A percentile compares a stretch with the other conserved stretches of the same genome.
These are phyloP conservation scores for Fragaria vesca DNA, from an alignment of 306 rosid species.

Conservation along the genomic window DNA sequence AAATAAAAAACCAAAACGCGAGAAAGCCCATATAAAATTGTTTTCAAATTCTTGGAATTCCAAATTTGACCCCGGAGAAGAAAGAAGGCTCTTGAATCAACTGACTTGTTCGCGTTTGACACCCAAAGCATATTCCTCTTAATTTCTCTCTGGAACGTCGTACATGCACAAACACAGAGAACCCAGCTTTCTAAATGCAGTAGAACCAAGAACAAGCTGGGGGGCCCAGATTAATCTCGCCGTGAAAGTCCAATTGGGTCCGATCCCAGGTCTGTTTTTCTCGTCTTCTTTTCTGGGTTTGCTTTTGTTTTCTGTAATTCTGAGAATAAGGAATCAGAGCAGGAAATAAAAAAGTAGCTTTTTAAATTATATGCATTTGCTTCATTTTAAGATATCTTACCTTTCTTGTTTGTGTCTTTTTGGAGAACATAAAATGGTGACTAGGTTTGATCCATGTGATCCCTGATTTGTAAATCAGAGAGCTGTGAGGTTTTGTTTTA, in stretches of 20 bases:
- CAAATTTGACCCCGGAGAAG: constrained; percentile 10
- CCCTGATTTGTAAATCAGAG: not conserved
- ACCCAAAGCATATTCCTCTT: constrained; percentile 50
- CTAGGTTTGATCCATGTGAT: not conserved
- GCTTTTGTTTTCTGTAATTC: constrained; percentile 7
- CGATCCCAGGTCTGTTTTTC: constrained; percentile 1
- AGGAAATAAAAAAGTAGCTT: not conserved
- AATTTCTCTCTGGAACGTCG: not conserved
- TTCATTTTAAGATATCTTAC: not conserved
- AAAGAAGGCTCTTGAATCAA: constrained; percentile 23
- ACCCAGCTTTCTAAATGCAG: not conserved
- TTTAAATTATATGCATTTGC: constrained; percentile 9
- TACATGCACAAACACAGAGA: not conserved
- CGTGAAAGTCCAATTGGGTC: not conserved
- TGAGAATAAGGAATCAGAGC: not conserved
- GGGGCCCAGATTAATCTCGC: not conserved
- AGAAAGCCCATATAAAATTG: not conserved
- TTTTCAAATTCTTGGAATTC: constrained; percentile 2
- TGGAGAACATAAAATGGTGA: not conserved
- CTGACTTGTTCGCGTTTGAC: constrained; percentile 30
- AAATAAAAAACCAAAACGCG: no score
- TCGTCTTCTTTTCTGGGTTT: not conserved
- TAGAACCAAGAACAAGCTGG: not conserved
- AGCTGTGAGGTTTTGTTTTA: not conserved
- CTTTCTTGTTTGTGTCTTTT: not conserved